phyloP scores from a whole-genome alignment of 2,329 filamentous ascomycete genomes.

The Aphanoascus verrucosus region DNA sequence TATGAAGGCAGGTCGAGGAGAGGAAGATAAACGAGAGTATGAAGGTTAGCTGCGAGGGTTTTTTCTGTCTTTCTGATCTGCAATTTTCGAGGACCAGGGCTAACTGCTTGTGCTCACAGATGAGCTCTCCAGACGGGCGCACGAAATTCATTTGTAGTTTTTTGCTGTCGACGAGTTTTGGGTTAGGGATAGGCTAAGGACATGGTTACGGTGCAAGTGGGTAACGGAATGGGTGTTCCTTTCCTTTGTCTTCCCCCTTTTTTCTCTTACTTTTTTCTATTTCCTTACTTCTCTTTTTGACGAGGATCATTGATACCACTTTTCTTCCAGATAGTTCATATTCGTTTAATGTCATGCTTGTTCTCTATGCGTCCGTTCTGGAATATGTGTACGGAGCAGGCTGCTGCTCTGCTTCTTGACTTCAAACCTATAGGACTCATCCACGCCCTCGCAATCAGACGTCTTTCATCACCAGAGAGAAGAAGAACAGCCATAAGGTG shows the following conservation, averaged over 20 bases:
- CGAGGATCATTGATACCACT: slow-evolving; percentile 9
- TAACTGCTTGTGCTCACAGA: background rate
- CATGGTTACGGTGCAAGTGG: background rate
- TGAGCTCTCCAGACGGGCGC: slow-evolving; percentile 8
- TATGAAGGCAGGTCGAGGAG: slow-evolving; percentile 13
- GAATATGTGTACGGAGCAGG: too few species aligned
- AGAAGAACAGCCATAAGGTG: too few species aligned
- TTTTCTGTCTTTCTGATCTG: background rate
- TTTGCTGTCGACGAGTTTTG: background rate
- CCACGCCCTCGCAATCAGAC: too few species aligned
- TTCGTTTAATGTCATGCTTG: background rate
- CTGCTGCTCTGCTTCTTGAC: too few species aligned
- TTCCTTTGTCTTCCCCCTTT: background rate
- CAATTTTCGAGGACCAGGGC: background rate
- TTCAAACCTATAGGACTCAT: too few species aligned
- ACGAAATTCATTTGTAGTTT: slow-evolving; percentile 12
- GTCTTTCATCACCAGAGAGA: too few species aligned
- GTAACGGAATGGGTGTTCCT: background rate
- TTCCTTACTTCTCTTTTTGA: background rate
- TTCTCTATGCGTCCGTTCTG: background rate
- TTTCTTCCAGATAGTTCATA: background rate
- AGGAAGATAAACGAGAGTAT: slow-evolving; percentile 6
- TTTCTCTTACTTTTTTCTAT: background rate
- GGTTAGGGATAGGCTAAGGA: background rate
- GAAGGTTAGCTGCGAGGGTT: slow-evolving; percentile 8